Evolutionary conservation across 805 yeast genomes (phyloP).

Genomic region (Isabelozyma pseudorhagii): DNA sequence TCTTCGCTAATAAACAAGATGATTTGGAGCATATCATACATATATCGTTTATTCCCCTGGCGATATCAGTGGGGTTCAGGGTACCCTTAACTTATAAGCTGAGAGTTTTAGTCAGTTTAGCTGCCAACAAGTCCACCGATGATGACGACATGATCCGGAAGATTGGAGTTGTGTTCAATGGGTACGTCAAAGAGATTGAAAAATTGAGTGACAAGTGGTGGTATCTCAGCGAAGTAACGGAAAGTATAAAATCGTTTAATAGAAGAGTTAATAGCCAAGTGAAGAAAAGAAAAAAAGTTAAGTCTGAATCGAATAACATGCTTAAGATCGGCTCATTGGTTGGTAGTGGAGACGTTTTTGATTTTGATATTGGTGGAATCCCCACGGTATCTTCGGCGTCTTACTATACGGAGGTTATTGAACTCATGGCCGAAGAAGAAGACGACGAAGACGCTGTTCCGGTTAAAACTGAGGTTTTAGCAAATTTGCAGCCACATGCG

Average conservation of each 20-base stretch:
- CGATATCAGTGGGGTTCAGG: neutral
- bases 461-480: neutral
- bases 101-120: neutral
- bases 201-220: conserved; percentile 8
- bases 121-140: neutral
- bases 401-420: conserved; percentile 1
- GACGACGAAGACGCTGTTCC: neutral
- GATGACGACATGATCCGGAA: neutral
- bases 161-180: neutral
- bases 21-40: neutral
- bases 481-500: neutral
- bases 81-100: neutral
- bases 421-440: neutral
- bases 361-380: neutral
- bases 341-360: conserved; percentile 1
- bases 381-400: conserved; percentile 1
- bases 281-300: neutral
- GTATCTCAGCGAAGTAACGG: conserved; percentile 7
- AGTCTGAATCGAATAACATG: neutral
- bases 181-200: neutral
- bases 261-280: conserved; percentile 2
- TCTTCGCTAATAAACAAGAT: neutral
- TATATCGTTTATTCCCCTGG: conserved; percentile 1
- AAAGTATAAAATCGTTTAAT: conserved; percentile 1
- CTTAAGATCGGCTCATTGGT: neutral